phyloP scores from a whole-genome alignment of 805 yeast species.

The Kregervanrija pseudodelftensis region DNA sequence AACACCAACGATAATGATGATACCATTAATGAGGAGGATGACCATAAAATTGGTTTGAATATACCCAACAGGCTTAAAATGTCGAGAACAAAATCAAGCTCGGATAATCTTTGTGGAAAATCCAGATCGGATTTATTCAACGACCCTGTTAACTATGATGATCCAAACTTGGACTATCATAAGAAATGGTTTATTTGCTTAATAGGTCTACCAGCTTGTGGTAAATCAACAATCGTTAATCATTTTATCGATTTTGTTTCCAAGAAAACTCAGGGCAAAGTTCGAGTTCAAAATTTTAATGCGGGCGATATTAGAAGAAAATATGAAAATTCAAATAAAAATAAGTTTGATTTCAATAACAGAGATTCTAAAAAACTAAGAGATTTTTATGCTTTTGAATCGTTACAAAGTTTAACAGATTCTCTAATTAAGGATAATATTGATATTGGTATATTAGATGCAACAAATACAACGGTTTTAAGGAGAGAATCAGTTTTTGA shows the following conservation, averaged over 20 bases:
- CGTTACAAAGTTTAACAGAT: conserved; percentile 70
- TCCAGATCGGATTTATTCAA: no score
- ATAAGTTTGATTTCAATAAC: conserved; percentile 28
- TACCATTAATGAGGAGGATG: background rate
- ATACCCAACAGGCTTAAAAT: no score
- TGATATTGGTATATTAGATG: conserved; percentile 84
- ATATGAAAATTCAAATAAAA: conserved; percentile 18
- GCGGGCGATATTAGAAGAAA: conserved; percentile 47
- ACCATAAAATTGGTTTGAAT: background rate
- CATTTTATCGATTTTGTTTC: conserved; percentile 22
- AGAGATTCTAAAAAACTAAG: conserved; percentile 47
- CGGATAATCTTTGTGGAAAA: no score
- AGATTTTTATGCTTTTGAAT: conserved; percentile 93
- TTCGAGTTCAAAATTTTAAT: conserved; percentile 33
- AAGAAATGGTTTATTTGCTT: conserved; percentile 27
- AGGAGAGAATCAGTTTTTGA: conserved; percentile 52
- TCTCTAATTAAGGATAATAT: conserved; percentile 72
- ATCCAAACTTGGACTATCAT: conserved; percentile 3
- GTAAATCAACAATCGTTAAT: conserved; percentile 52
- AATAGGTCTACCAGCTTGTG: conserved; percentile 93
- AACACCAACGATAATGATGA: conserved; percentile 4
- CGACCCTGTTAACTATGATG: conserved; percentile 2
- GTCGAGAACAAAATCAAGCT: no score
- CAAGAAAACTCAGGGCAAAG: conserved; percentile 6
- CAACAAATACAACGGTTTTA: conserved; percentile 50